Conservation (phyloP, 2,329 filamentous ascomycete species). For the Exophiala bonariae region DNA sequence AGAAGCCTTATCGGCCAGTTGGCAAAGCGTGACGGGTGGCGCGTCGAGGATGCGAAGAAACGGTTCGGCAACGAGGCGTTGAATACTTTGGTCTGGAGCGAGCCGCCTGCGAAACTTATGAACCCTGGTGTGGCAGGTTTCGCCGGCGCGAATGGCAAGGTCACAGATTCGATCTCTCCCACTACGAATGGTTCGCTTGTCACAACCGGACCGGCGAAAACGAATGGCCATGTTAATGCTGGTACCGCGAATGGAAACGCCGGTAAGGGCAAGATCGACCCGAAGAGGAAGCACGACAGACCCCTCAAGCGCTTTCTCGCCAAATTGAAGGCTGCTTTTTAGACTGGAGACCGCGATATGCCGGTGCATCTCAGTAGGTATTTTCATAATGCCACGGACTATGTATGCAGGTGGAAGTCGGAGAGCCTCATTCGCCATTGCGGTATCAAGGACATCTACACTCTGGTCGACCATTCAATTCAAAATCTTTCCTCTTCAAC, state of each 20-base stretch:
- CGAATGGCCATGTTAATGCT: background rate
- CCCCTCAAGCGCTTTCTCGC: background rate
- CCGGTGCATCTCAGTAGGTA: no score
- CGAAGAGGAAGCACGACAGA: background rate
- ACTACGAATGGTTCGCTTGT: background rate
- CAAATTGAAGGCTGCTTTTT: background rate
- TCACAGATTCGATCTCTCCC: background rate
- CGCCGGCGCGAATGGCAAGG: constrained; percentile 22
- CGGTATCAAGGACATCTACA: no score
- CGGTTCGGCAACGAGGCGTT: constrained; percentile 24
- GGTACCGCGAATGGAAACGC: background rate
- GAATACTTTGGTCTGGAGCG: constrained; percentile 31
- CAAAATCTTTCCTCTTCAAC: no score
- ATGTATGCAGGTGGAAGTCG: no score
- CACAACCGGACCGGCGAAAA: background rate
- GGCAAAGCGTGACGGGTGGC: constrained; percentile 15
- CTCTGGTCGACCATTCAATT: no score
- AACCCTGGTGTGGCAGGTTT: constrained; percentile 28
- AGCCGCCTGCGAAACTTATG: background rate
- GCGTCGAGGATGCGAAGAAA: constrained; percentile 10
- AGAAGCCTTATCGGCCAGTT: constrained; percentile 7
- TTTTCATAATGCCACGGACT: no score
- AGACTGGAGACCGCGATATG: no score
- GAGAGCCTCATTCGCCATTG: no score
- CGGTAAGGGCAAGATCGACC: background rate